Conservation (phyloP, 129 eudicot genomes). For the Apium graveolens region DNA sequence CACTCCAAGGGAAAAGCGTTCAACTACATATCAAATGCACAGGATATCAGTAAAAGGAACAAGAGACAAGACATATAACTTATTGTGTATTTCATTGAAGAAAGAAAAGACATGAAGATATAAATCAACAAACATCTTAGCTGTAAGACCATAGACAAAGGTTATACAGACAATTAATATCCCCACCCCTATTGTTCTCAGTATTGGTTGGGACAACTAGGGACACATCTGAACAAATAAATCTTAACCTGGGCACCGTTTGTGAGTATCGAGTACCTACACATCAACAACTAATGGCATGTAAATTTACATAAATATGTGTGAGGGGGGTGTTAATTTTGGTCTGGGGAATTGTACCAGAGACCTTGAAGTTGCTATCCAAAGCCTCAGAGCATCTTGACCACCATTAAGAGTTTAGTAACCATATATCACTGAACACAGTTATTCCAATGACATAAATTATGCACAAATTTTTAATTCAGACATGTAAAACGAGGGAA, state of each 20-base stretch:
- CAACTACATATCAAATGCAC: conserved; percentile 51
- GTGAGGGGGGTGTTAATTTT: not conserved
- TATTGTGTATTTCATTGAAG: not conserved
- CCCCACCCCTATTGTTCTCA: not conserved
- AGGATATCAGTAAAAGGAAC: conserved; percentile 13
- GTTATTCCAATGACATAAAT: not conserved
- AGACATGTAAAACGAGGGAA: not conserved
- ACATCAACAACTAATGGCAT: not conserved
- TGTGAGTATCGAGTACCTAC: not conserved
- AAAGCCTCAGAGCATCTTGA: not conserved
- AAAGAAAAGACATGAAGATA: not conserved
- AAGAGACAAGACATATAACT: not conserved
- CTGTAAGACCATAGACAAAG: not conserved
- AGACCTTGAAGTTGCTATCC: not conserved
- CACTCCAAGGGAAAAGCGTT: conserved; percentile 91
- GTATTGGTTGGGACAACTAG: not conserved
- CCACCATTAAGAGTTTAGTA: not conserved
- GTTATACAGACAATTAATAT: not conserved
- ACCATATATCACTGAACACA: not conserved
- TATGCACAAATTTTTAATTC: not conserved
- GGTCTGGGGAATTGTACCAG: not conserved
- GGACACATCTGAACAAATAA: not conserved
- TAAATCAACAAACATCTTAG: not conserved
- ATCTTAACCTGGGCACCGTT: not conserved
- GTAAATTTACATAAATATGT: not conserved